A percentile compares a stretch with the other conserved stretches of the same genome.
Conservation (phyloP, 371 early-diverging fungal species). For the Rhizomucor miehei region DNA sequence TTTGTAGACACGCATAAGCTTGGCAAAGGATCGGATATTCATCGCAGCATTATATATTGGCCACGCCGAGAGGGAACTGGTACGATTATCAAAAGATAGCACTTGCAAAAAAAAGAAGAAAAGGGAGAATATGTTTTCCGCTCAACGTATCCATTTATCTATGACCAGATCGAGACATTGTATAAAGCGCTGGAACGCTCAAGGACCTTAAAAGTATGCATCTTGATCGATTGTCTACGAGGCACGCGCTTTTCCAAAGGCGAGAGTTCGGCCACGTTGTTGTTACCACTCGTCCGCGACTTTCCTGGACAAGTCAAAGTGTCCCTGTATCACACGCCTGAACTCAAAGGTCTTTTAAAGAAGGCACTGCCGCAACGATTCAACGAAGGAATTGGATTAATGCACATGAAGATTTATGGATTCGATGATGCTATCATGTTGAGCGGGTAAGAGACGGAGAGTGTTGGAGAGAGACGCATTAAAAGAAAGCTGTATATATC, state of each 20-base stretch:
- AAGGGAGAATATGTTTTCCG: neutral
- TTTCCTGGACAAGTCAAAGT: conserved; percentile 69
- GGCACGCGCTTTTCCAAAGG: conserved; percentile 71
- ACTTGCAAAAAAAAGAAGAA: conserved; percentile 1
- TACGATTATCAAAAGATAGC: no score
- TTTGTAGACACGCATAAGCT: conserved; percentile 53
- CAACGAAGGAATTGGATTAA: conserved; percentile 91
- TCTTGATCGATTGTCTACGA: conserved; percentile 86
- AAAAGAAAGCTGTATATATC: no score
- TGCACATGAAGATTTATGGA: conserved; percentile 91
- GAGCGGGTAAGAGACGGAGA: conserved; percentile 67
- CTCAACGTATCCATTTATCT: neutral
- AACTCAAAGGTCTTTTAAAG: conserved; percentile 71
- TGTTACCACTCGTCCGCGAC: conserved; percentile 65
- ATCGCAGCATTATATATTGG: conserved; percentile 92
- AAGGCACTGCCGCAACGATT: conserved; percentile 77
- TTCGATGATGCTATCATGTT: conserved; percentile 88
- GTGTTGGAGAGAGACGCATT: neutral
- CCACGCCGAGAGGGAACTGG: conserved; percentile 74
- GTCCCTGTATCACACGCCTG: conserved; percentile 83
- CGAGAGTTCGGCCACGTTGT: conserved; percentile 63
- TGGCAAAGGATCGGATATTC: conserved; percentile 70
- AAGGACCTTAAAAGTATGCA: conserved; percentile 55
- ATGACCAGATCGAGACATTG: conserved; percentile 55
- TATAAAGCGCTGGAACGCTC: conserved; percentile 52